Evolutionary conservation across 1,139 yeast species (phyloP).

Genomic region (Diutina ranongensis): DNA sequence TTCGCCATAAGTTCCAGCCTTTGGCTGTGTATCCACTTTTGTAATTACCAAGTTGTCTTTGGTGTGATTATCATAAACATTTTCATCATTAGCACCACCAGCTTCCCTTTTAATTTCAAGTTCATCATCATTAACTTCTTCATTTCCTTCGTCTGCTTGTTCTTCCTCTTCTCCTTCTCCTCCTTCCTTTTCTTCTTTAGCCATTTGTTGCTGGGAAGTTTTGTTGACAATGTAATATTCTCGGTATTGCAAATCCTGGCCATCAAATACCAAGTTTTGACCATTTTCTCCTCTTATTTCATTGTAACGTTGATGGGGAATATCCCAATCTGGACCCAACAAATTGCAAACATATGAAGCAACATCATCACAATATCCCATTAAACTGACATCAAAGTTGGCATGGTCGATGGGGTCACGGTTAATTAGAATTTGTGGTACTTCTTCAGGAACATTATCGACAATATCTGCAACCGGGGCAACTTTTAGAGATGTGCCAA

Average conservation of each 20-base stretch:
- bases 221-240: slow-evolving; percentile 2
- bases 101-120: background rate
- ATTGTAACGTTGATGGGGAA: background rate
- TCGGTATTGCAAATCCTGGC: background rate
- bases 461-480: slow-evolving; percentile 91
- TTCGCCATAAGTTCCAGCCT: background rate
- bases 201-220: background rate
- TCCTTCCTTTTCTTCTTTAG: background rate
- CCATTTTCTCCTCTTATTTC: background rate
- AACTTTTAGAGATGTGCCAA: slow-evolving; percentile 90
- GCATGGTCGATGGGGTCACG: slow-evolving; percentile 52
- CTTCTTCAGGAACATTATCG: slow-evolving; percentile 41
- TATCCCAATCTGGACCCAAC: slow-evolving; percentile 8
- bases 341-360: slow-evolving; percentile 23
- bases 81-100: background rate
- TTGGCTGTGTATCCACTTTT: too few relatives aligned
- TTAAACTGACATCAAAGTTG: slow-evolving; percentile 33
- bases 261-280: slow-evolving; percentile 1
- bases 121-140: background rate
- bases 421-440: slow-evolving; percentile 80
- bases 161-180: background rate
- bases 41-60: too few relatives aligned
- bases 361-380: slow-evolving; percentile 85
- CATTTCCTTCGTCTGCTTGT: background rate
- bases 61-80: too few relatives aligned